A percentile compares a stretch with the other conserved stretches of the same genome.
Evolutionary conservation across 345 rosid genomes (phyloP).

Genomic region (Sisymbrium altissimum): DNA sequence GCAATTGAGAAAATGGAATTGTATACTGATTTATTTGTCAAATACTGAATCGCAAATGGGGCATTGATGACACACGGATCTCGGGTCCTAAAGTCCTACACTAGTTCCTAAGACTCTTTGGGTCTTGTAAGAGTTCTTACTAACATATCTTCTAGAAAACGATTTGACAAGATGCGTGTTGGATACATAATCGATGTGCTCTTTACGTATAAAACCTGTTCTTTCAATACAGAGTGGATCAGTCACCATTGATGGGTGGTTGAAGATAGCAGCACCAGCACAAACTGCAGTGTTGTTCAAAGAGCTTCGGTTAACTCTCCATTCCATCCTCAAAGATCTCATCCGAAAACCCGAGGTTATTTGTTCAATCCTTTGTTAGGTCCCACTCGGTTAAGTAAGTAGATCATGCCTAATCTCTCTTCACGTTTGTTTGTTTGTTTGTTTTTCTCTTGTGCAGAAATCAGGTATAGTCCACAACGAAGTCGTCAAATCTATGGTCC

Average conservation of each 20-base stretch:
- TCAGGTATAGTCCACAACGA: constrained; percentile 59
- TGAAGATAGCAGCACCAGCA: constrained; percentile 81
- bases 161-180: neutral
- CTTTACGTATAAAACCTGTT: neutral
- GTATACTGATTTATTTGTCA: neutral
- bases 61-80: neutral
- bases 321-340: constrained; percentile 59
- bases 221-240: constrained; percentile 51
- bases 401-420: neutral
- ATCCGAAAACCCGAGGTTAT: constrained; percentile 75
- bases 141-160: neutral
- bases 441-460: constrained; percentile 40
- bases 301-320: constrained; percentile 72
- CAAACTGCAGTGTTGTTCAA: constrained; percentile 91
- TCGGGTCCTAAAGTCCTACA: neutral
- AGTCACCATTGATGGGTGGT: constrained; percentile 79
- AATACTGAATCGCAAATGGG: neutral
- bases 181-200: neutral
- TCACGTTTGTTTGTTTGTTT: neutral
- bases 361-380: constrained; percentile 2
- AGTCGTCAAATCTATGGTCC: constrained; percentile 71
- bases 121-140: neutral
- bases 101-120: neutral
- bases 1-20: neutral
- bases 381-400: neutral